A percentile compares a stretch with the other conserved stretches of the same genome.
Conservation (phyloP, 768 basidiomycete species). For the Pulveroboletus sp. region DNA sequence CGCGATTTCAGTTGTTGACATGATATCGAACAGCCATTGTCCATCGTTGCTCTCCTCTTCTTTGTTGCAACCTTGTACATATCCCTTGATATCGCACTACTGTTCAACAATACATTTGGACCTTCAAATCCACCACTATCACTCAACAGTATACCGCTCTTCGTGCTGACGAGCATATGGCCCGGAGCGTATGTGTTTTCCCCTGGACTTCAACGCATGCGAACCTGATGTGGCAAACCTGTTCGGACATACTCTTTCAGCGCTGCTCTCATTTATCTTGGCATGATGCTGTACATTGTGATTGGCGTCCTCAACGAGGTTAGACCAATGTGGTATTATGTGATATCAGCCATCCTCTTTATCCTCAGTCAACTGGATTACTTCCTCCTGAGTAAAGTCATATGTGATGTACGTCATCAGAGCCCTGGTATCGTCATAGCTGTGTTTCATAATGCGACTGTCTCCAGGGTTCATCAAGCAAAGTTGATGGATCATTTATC, state of each 20-base stretch:
- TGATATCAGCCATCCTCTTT: slow-evolving; percentile 71
- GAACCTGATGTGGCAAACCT: not conserved
- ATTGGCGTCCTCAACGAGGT: slow-evolving; percentile 70
- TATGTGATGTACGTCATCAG: slow-evolving; percentile 55
- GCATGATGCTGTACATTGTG: slow-evolving; percentile 78
- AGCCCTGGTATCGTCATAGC: not conserved
- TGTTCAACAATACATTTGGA: slow-evolving; percentile 58
- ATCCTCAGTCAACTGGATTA: slow-evolving; percentile 76
- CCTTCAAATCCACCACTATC: slow-evolving; percentile 51
- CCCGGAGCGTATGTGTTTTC: slow-evolving; percentile 57
- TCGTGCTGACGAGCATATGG: slow-evolving; percentile 77
- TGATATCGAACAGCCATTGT: slow-evolving; percentile 49
- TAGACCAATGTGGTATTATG: slow-evolving; percentile 75
- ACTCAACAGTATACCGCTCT: slow-evolving; percentile 68
- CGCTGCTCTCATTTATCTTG: slow-evolving; percentile 63
- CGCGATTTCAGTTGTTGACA: not conserved
- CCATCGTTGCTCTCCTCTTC: slow-evolving; percentile 49
- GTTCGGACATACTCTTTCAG: slow-evolving; percentile 29
- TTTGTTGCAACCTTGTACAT: slow-evolving; percentile 79
- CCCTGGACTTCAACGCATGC: not conserved
- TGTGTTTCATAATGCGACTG: slow-evolving; percentile 8
- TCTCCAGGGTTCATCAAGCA: slow-evolving; percentile 53
- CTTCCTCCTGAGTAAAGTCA: slow-evolving; percentile 71
- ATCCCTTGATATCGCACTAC: slow-evolving; percentile 72
- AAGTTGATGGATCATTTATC: slow-evolving; percentile 83